These are phyloP conservation scores for Penicillium sp. DNA, from an alignment of 2,329 filamentous ascomycete species.

Conservation along the genomic window DNA sequence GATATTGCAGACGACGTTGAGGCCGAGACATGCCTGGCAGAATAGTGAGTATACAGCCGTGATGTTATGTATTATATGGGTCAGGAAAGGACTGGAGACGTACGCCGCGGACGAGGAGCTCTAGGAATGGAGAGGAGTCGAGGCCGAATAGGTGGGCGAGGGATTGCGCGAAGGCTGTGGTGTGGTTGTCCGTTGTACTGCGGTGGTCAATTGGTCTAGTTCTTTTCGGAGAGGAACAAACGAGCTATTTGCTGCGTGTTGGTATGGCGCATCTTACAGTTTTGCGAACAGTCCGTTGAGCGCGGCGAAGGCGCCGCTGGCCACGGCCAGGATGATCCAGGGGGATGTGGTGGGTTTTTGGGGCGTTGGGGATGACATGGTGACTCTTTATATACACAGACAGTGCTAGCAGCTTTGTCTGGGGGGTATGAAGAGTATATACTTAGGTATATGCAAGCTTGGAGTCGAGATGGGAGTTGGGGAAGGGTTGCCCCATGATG, in stretches of 20 bases:
- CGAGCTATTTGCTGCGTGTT: too few relatives aligned
- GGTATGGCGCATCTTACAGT: conserved; percentile 47
- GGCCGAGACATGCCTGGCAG: conserved; percentile 60
- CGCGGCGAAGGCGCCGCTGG: conserved; percentile 66
- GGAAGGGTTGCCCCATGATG: conserved; percentile 1
- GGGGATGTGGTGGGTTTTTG: conserved; percentile 26
- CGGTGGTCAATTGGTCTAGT: neutral
- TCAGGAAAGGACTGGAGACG: conserved; percentile 27
- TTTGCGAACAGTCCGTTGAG: conserved; percentile 71
- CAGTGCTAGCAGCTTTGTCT: neutral
- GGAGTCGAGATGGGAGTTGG: conserved; percentile 2
- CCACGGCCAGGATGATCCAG: conserved; percentile 61
- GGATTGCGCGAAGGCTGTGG: conserved; percentile 54
- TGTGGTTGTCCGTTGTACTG: conserved; percentile 65
- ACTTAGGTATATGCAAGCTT: neutral
- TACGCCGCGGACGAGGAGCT: conserved; percentile 58
- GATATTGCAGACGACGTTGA: conserved; percentile 66
- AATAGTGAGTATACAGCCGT: conserved; percentile 24
- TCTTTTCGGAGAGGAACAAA: too few relatives aligned
- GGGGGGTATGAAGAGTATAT: neutral
- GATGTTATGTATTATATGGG: too few relatives aligned
- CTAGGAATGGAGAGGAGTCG: conserved; percentile 46
- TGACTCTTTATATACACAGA: conserved; percentile 9
- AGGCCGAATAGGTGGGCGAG: conserved; percentile 52
- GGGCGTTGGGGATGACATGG: conserved; percentile 10